These are phyloP conservation scores for Exophiala oligosperma DNA, from an alignment of 2,329 filamentous ascomycete species.

Conservation along the genomic window DNA sequence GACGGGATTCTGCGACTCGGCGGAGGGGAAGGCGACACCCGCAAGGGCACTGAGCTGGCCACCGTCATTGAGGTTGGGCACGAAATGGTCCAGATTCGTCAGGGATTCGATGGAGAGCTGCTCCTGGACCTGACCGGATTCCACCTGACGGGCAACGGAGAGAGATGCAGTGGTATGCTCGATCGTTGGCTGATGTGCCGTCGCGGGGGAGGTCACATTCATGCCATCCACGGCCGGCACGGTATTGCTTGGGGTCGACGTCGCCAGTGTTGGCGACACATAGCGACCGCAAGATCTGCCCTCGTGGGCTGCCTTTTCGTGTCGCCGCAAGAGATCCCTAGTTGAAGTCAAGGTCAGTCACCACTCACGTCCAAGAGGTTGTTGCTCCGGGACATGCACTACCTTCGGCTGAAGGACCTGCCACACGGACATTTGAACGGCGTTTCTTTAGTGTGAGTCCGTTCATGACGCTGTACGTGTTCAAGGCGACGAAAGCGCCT, in stretches of 20 bases:
- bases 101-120: background rate
- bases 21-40: background rate
- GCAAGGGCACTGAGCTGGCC: background rate
- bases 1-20: no score
- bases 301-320: background rate
- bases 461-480: slow-evolving; percentile 7
- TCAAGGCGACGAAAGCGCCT: slow-evolving; percentile 2
- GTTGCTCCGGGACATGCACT: background rate
- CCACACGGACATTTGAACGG: slow-evolving; percentile 7
- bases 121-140: background rate
- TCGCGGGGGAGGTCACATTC: background rate
- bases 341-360: background rate
- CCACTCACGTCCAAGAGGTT: background rate
- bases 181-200: background rate
- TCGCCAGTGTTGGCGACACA: background rate
- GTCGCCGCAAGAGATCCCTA: slow-evolving; percentile 6
- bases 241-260: background rate
- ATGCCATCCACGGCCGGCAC: background rate
- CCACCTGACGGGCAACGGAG: background rate
- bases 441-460: slow-evolving; percentile 7
- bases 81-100: background rate
- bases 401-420: slow-evolving; percentile 1
- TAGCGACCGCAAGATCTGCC: background rate
- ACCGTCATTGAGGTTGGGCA: background rate
- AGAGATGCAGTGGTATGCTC: background rate